Base-by-base conservation (phyloP, 768 basidiomycete genomes). In the Mycena capillaripes region DNA sequence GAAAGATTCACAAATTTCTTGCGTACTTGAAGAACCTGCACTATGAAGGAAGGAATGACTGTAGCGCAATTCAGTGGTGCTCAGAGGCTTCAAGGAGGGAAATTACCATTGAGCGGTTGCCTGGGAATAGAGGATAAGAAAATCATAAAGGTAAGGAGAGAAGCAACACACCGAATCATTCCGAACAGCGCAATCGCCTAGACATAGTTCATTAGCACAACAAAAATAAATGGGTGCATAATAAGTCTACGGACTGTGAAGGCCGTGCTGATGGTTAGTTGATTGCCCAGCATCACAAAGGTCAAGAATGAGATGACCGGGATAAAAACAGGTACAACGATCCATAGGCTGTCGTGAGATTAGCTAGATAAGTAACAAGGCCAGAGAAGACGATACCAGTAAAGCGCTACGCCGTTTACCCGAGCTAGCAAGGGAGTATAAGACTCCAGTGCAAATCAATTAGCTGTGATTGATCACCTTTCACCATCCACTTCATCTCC, bases 131-230 rank as follows among this genome's bases (percentile, higher is more conserved):
- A n/a, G n/a, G n/a, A n/a, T n/a, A n/a, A n/a, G n/a, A n/a, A n/a
- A n/a, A n/a, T n/a, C n/a, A n/a, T n/a, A n/a, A n/a, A n/a, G n/a
- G n/a, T n/a, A n/a, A n/a, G n/a, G n/a, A n/a, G n/a, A n/a, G n/a
- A n/a, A n/a, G n/a, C n/a, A n/a, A n/a, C n/a, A n/a, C n/a, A n/a
- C n/a, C 90, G 88, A 76, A 98, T 86, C 96, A 97, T 97, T 60
- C 86, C 86, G 81, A 97, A 97, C 50, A 97, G 80, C 0, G 95
- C 89, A 40, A 98, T 93, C 0, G 95, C 87, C 89, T n/a, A n/a
- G n/a, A n/a, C n/a, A n/a, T n/a, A n/a, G n/a, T n/a, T n/a, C n/a
- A n/a, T n/a, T n/a, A n/a, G n/a, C n/a, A n/a, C n/a, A n/a, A n/a
- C n/a, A n/a, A n/a, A n/a, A n/a, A n/a, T n/a, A n/a, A n/a, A n/a